Conservation (phyloP, 306 rosid genomes). For the Canavalia ensiformis region DNA sequence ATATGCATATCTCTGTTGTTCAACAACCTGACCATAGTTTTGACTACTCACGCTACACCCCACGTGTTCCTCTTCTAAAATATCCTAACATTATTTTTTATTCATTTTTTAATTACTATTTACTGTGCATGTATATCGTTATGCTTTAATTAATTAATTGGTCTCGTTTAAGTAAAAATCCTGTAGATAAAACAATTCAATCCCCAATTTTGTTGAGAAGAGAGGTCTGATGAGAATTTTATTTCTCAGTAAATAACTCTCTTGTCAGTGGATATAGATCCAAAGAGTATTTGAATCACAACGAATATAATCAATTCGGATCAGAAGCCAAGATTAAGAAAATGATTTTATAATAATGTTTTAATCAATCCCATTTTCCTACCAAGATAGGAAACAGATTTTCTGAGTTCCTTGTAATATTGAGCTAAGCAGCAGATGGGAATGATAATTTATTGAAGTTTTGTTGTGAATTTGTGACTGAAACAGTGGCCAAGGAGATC, state of each 20-base stretch:
- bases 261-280: slow-evolving; percentile 16
- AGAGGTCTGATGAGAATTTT: slow-evolving; percentile 24
- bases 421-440: slow-evolving; percentile 41
- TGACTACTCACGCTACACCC: slow-evolving; percentile 26
- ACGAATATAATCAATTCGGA: slow-evolving; percentile 33
- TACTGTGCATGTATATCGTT: too few relatives aligned
- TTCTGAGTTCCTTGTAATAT: background rate
- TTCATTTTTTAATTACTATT: background rate
- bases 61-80: slow-evolving; percentile 44
- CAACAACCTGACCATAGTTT: slow-evolving; percentile 54
- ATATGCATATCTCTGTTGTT: slow-evolving; percentile 39
- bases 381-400: slow-evolving; percentile 5
- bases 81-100: background rate
- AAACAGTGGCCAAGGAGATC: slow-evolving; percentile 58
- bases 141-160: background rate
- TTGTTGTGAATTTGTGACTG: slow-evolving; percentile 40
- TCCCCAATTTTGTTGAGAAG: background rate
- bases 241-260: background rate
- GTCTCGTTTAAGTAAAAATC: background rate
- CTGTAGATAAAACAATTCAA: background rate
- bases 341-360: background rate
- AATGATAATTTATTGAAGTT: slow-evolving; percentile 39
- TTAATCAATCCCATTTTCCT: slow-evolving; percentile 28
- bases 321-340: slow-evolving; percentile 28
- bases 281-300: background rate